Conservation (phyloP, 106 monocot species). For the Acorus gramineus region DNA sequence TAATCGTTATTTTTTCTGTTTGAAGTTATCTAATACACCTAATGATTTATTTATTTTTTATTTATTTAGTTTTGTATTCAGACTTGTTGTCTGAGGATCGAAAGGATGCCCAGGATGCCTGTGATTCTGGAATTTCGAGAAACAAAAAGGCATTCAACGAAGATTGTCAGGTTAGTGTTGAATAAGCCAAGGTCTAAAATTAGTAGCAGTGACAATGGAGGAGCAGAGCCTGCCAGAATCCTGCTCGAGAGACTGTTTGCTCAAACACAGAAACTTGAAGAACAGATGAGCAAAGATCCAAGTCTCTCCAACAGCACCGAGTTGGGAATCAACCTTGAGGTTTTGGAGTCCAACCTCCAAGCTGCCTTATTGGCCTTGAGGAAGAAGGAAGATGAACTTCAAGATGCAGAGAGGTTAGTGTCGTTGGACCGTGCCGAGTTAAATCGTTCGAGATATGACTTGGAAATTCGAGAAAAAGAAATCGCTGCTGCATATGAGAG, state of each 20-base stretch:
- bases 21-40: too few relatives aligned
- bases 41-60: too few relatives aligned
- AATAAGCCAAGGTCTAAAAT: conserved; percentile 20
- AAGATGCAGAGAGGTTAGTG: conserved; percentile 35
- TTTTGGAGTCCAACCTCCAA: conserved; percentile 39
- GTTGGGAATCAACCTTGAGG: conserved; percentile 27
- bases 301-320: conserved; percentile 14
- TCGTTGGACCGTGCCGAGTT: conserved; percentile 25
- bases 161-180: conserved; percentile 9
- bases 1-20: too few relatives aligned
- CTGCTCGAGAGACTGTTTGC: conserved; percentile 40
- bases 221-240: conserved; percentile 31
- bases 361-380: conserved; percentile 33
- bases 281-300: conserved; percentile 19
- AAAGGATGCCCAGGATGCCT: conserved; percentile 5
- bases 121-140: conserved; percentile 14
- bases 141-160: conserved; percentile 1
- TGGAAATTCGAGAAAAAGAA: conserved; percentile 31
- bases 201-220: conserved; percentile 18
- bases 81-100: conserved; percentile 12
- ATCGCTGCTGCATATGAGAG: conserved; percentile 25
- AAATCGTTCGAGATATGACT: conserved; percentile 20
- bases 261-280: conserved; percentile 28
- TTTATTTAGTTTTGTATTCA: conserved; percentile 6
- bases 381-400: conserved; percentile 47